phyloP scores from a whole-genome alignment of 139 green algal genomes.

The Diplosphaera chodatii region DNA sequence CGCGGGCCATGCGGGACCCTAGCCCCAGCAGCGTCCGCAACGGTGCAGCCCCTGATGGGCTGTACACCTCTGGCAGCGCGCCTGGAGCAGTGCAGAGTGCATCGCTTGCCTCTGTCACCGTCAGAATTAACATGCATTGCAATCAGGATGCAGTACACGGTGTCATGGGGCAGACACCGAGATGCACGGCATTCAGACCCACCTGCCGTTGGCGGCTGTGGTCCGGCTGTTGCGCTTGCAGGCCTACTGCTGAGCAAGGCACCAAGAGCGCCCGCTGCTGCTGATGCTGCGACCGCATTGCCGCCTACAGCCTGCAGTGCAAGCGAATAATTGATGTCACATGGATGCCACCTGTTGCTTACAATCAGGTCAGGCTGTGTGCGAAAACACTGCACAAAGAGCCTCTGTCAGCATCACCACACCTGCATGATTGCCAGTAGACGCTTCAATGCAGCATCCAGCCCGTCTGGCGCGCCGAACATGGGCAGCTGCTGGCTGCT shows the following conservation, averaged over 20 bases:
- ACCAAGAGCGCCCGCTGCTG: constrained; percentile 16
- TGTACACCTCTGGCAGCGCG: constrained; percentile 7
- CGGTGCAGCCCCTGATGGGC: neutral
- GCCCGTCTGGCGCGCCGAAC: neutral
- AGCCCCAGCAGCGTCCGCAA: constrained; percentile 2
- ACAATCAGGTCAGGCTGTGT: too few species aligned
- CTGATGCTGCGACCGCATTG: neutral
- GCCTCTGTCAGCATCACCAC: too few species aligned
- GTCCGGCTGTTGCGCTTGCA: neutral
- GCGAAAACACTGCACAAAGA: too few species aligned
- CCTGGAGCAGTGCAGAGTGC: neutral
- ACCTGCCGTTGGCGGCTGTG: constrained; percentile 24
- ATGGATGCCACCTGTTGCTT: too few species aligned
- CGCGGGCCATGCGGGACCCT: neutral
- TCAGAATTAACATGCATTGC: too few species aligned
- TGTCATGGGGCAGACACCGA: too few species aligned
- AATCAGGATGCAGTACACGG: too few species aligned
- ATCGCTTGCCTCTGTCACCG: too few species aligned
- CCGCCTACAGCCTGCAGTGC: neutral
- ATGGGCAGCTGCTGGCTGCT: neutral
- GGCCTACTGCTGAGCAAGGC: constrained; percentile 10
- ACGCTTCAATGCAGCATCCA: neutral
- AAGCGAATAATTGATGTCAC: neutral
- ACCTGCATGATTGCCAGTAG: neutral
- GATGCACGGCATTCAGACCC: too few species aligned